Base-by-base conservation (phyloP, 2,329 filamentous ascomycete genomes). In the Akanthomyces muscarius region DNA sequence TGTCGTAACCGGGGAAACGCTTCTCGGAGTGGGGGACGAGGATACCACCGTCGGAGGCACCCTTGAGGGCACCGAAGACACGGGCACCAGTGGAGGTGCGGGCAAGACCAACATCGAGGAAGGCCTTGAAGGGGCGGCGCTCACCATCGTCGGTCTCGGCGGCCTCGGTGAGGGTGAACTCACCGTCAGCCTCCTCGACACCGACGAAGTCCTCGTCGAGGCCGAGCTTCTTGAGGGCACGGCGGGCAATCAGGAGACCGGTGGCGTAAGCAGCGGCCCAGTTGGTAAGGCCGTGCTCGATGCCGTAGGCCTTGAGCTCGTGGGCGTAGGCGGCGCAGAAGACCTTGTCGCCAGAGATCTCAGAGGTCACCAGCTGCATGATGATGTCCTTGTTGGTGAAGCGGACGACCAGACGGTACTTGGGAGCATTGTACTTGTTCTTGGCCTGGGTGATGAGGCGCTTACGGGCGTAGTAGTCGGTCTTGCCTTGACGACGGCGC, bases 381-480 rank as follows among this genome's bases (percentile, higher is more conserved):
- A 98, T 90, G 85, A 98, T 96, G 87, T 99, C 94, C 82, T 92
- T 92, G 90, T 98, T 96, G 86, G 92, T 96, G 90, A 96, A 97
- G 80, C 95, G 95, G 79, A 99, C 92, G 71, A 99, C 95, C 77
- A 99, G 90, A 78, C 95, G 91, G 90, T 99, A 98, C 89, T 99
- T 99, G 83, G 95, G 95, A 69, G 95, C 90, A 84, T 96, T 96
- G 90, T 98, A 99, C 90, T 99, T 99, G 92, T 99, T 99, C 92
- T 98, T 99, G 84, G 95, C 95, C 88, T 99, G 95, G 85, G 92
- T 93, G 86, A 98, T 95, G 81, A 99, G 87, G 78, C 95, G 90
- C 91, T 98, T 98, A 81, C 95, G 94, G 79, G 95, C 95, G 82
- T 97, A 98, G 92, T 99, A 99, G 81, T 99, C 95, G 85, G 95